Conservation (phyloP, 2,329 filamentous ascomycete species). For the Bipolaris oryzae region DNA sequence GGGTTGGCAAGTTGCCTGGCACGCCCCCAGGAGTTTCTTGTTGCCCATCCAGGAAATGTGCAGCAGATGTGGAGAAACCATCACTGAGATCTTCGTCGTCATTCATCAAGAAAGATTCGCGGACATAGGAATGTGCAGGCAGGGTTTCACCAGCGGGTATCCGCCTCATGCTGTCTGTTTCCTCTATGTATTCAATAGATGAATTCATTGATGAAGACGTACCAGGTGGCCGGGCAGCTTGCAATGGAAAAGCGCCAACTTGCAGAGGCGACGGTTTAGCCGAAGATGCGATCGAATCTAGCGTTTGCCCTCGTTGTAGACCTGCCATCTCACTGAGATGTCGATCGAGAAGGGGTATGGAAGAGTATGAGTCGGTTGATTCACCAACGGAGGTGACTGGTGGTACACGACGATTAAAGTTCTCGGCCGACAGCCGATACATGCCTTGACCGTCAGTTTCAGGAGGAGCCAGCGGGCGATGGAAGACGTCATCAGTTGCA, state of each 20-base stretch:
- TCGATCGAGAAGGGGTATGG: slow-evolving; percentile 76
- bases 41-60: slow-evolving; percentile 58
- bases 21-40: slow-evolving; percentile 44
- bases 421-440: slow-evolving; percentile 42
- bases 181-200: slow-evolving; percentile 58
- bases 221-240: slow-evolving; percentile 20
- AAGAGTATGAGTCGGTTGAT: slow-evolving; percentile 77
- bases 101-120: slow-evolving; percentile 57
- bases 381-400: slow-evolving; percentile 54
- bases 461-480: slow-evolving; percentile 26
- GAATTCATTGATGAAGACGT: slow-evolving; percentile 51
- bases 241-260: slow-evolving; percentile 20
- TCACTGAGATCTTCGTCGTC: slow-evolving; percentile 63
- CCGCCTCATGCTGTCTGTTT: slow-evolving; percentile 59
- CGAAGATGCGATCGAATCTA: slow-evolving; percentile 57
- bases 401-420: slow-evolving; percentile 35
- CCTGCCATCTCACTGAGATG: slow-evolving; percentile 51
- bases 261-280: slow-evolving; percentile 47
- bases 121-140: slow-evolving; percentile 41
- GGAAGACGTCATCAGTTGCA: slow-evolving; percentile 34
- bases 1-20: slow-evolving; percentile 33
- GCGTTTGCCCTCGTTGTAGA: slow-evolving; percentile 28
- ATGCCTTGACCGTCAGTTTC: slow-evolving; percentile 39
- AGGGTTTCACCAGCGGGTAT: slow-evolving; percentile 53
- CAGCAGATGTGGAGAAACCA: slow-evolving; percentile 58